These are phyloP conservation scores for Triticum turgidum DNA, from an alignment of 176 grass and related monocot genomes.

Conservation along the genomic window DNA sequence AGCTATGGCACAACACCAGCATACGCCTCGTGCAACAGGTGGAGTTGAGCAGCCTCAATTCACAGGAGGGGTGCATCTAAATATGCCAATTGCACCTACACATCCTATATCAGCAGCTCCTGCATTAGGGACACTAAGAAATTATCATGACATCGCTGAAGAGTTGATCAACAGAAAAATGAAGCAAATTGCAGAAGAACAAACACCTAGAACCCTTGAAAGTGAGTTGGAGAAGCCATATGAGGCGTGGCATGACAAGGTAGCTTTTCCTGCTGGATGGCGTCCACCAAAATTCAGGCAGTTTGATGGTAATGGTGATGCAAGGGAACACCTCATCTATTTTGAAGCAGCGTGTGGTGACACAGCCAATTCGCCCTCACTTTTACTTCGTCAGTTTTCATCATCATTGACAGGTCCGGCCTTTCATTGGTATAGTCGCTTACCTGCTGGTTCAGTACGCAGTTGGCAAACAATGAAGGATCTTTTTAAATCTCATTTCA, in stretches of 20 bases:
- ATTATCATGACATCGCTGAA: background rate
- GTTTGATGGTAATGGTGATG: background rate
- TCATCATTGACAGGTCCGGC: background rate
- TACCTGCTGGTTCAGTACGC: background rate
- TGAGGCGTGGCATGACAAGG: constrained; percentile 10
- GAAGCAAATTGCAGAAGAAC: background rate
- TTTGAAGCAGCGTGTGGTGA: constrained; percentile 12
- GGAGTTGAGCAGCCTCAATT: background rate
- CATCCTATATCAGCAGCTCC: background rate
- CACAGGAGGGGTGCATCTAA: background rate
- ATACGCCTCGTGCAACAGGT: background rate
- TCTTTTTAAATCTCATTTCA: too few species aligned
- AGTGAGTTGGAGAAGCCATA: constrained; percentile 10
- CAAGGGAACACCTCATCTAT: background rate
- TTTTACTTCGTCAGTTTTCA: background rate
- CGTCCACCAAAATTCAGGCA: background rate
- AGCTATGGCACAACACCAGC: too few species aligned
- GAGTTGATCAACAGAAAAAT: background rate
- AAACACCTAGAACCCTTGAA: background rate
- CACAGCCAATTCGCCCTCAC: background rate
- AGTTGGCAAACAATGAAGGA: background rate
- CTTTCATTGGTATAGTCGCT: constrained; percentile 5
- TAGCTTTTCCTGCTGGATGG: background rate
- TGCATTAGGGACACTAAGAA: background rate
- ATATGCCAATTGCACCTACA: background rate